Evolutionary conservation across 768 basidiomycete genomes (phyloP), one percentile per base, ranked within the genome.

Genomic region (Kwoniella europaea): DNA sequence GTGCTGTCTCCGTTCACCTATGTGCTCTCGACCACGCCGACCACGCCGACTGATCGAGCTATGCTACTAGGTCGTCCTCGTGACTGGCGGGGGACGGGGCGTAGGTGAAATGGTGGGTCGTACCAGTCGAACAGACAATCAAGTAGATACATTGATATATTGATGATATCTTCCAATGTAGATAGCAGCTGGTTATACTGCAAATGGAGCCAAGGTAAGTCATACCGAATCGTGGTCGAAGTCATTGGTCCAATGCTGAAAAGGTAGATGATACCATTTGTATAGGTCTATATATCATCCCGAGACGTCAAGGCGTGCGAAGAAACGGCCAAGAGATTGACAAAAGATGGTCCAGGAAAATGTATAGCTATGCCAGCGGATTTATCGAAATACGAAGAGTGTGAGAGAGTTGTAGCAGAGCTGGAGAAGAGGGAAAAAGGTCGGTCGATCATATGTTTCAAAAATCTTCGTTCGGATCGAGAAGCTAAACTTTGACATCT

Each of bases 61-160:
- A 35, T 6, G 1, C 4, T 41, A 44, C 46, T 24, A 82, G 79
- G 79, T 83, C 16, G 88, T 89, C 4, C 84, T 91, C 24, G 86
- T 90, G 50, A 90, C 89, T 3, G 90, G 90, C 7, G 90, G 90
- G 12, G 88, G 87, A 35, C 84, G 88, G 68, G 90, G 90, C 5
- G 86, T 90, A 41, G 89, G 90, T 4, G 90, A 88, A 84, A 89
- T 89, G 88, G 88, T 87, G 61, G 71, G 85, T 81, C 50, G 13
- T 29, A 4, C 29, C 5, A 6, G 4, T 29, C 29, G 29, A 29
- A 29, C 29, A 24, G 24, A 24, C 24, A 24, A 24, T 24, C 24
- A 24, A 24, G 24, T 24, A 24, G 24, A 24, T 24, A 24, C 24
- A 24, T 41, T 57, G 60, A 35, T 9, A 50, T 63, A 54, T 24